Conservation (phyloP, 129 eudicot genomes). For the Saussurea involucrata region DNA sequence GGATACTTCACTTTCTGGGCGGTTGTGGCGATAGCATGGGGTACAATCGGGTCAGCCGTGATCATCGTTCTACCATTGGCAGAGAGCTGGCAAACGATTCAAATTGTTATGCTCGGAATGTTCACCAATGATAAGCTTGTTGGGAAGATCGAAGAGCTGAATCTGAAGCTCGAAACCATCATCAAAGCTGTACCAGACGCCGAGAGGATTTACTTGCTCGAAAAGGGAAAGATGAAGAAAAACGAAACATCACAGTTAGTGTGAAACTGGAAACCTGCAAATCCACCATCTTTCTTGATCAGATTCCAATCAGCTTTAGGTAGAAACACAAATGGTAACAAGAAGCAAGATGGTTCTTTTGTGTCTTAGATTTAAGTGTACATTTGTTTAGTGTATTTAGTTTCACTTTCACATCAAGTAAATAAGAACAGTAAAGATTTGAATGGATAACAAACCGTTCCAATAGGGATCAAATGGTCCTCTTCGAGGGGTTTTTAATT, state of each 20-base stretch:
- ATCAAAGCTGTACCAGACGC: constrained; percentile 80
- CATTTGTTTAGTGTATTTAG: not conserved
- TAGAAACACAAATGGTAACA: not conserved
- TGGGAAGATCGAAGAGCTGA: constrained; percentile 72
- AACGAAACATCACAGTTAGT: constrained; percentile 46
- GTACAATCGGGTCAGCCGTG: constrained; percentile 85
- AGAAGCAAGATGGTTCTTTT: not conserved
- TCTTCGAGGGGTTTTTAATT: too few species aligned
- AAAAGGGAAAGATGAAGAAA: constrained; percentile 76
- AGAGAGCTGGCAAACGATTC: constrained; percentile 84
- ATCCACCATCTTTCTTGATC: not conserved
- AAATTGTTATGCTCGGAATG: constrained; percentile 63
- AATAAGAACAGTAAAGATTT: not conserved
- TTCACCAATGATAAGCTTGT: constrained; percentile 79
- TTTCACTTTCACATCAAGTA: constrained; percentile 2
- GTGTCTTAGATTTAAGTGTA: not conserved
- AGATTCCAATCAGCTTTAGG: not conserved
- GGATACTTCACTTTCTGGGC: constrained; percentile 97
- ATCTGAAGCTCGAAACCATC: constrained; percentile 65
- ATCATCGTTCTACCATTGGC: constrained; percentile 73
- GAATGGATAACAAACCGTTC: too few species aligned
- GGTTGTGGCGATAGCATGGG: constrained; percentile 91
- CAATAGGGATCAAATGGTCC: too few species aligned
- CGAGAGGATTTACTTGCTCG: constrained; percentile 65
- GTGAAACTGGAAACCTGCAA: constrained; percentile 1